Evolutionary conservation across 139 green algal species (phyloP), one percentile per base, ranked within the genome.

Genomic region (Spirogloea muscicola): DNA sequence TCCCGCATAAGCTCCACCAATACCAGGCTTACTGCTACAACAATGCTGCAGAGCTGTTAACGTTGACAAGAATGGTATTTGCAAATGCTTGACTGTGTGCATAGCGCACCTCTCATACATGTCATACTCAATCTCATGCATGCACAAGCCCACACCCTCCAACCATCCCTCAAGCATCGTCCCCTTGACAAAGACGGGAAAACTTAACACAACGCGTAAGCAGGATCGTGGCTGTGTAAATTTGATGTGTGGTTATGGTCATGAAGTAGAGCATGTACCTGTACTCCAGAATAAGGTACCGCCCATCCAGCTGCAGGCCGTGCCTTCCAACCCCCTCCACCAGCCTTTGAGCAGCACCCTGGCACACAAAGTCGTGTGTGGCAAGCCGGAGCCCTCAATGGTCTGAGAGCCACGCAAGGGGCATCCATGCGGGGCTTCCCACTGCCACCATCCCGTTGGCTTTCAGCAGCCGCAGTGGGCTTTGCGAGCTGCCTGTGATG

Each of bases 321-420:
- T 49, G 58, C 33, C 3, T n/a, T n/a, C 62, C 34, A 2, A n/a
- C 27, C 31, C 62, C 62, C 46, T 72, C 62, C 39, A 64, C 49
- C 62, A 72, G 46, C 36, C 36, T n/a, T 39, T 72, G 58, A 38
- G 62, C 62, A 40, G 62, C 62, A 5, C 60, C 62, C 62, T 72
- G 62, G 27, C 3, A 72, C 58, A 25, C 16, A 25, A 31, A 61
- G 59, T 4, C 25, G 6, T 27, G 0, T 27, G 18, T 60, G 18
- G 16, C 27, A 27, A 27, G 33, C 49, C 25, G 33, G 9, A 3
- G 49, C 7, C 27, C 10, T 1, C 0, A 27, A 25, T n/a, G 48
- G 3, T 2, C n/a, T 3, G 48, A 58, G 3, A 25, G 2, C n/a
- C n/a, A 60, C 27, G 49, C 27, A 7, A 60, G 18, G 18, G 49